Base-by-base conservation (phyloP, 768 basidiomycete genomes). In the Leucocoprinus sp. region DNA sequence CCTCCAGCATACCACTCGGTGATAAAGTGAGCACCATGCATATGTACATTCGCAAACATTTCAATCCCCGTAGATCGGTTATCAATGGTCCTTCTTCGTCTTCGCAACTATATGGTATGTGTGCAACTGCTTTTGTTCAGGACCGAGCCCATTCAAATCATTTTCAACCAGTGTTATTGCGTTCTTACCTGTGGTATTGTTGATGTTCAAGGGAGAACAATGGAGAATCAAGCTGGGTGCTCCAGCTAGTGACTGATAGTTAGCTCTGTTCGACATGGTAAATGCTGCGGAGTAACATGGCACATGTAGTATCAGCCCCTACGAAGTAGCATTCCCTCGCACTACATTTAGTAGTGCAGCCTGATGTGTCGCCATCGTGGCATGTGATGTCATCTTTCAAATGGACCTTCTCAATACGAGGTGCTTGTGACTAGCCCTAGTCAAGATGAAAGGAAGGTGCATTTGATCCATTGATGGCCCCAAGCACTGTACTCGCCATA, bases 61-160 rank as follows among this genome's bases (percentile, higher is more conserved):
- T 23, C 34, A 24, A 27, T 37, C n/a, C n/a, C n/a, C n/a, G n/a
- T 37, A 64, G 62, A 63, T 67, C 40, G 65, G 65, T 7, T 67
- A 59, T 31, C 56, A 67, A 33, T 66, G 61, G 62, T 63, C 64
- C 14, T 67, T 67, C 37, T 57, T 60, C 5, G 62, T 67, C 9
- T 67, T 67, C 52, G 56, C 61, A 27, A 54, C 27, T 1, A 63
- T 67, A 48, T 65, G 65, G 65, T 63, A 36, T 9, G 59, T 55
- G 31, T 31, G 2, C 3, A 12, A 26, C 11, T 29, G 37, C 19
- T n/a, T 7, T 37, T 27, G 8, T 17, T 38, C 22, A 24, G 15
- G 24, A 28, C 37, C n/a, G 11, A 18, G 15, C 11, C 41, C 27
- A 39, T 26, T 26, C 8, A 45, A 23, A 47, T 23, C 4, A 11